These are phyloP conservation scores for Betula pendula DNA, from an alignment of 306 rosid species.

Conservation along the genomic window DNA sequence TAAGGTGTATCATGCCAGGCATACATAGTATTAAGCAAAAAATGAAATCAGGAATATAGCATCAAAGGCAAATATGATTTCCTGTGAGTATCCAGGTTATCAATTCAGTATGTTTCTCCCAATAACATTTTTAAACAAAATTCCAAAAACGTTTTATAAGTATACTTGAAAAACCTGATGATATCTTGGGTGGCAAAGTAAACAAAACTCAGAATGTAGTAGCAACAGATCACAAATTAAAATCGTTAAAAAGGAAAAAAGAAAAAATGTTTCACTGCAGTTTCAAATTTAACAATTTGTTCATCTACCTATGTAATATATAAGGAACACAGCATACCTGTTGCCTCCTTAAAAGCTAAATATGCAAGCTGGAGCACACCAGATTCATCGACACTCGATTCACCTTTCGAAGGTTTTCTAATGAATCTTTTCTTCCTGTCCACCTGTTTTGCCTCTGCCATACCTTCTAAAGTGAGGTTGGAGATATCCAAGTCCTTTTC, in stretches of 20 bases:
- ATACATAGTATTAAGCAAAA: background rate
- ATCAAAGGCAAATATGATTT: background rate
- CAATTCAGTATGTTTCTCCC: background rate
- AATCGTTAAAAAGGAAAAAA: background rate
- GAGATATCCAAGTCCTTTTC: constrained; percentile 52
- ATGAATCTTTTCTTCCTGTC: constrained; percentile 48
- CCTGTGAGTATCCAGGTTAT: background rate
- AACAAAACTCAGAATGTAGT: background rate
- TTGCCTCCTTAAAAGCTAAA: constrained; percentile 67
- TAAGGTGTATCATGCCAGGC: background rate
- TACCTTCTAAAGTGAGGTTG: constrained; percentile 40
- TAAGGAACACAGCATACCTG: constrained; percentile 48
- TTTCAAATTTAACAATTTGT: background rate
- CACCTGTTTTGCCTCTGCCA: constrained; percentile 24
- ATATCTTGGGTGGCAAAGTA: background rate
- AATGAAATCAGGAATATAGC: background rate
- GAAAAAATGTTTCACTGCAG: background rate
- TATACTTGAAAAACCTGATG: background rate
- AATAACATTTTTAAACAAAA: background rate
- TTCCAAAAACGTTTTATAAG: background rate
- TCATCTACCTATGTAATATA: constrained; percentile 6
- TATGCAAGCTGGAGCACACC: constrained; percentile 58
- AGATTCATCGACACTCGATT: constrained; percentile 40
- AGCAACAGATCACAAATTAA: background rate
- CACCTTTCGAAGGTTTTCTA: constrained; percentile 48